Conservation (phyloP, 192 early-diverging fungal genomes). For the Obelidium mucronatum region DNA sequence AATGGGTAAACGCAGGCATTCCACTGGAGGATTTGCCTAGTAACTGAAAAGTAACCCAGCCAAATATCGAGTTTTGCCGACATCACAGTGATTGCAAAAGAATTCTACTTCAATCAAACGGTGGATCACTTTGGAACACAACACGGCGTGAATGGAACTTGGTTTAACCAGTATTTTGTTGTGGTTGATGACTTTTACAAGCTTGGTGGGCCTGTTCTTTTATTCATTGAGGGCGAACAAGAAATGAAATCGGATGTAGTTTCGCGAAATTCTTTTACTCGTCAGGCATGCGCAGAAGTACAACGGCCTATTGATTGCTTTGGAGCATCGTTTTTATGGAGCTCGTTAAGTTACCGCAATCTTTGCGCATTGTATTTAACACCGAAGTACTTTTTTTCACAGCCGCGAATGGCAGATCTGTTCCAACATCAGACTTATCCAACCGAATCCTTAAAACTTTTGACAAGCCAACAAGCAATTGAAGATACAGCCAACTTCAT, state of each 20-base stretch:
- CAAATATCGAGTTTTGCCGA: too few relatives aligned
- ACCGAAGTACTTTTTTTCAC: too few relatives aligned
- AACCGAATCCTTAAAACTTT: neutral
- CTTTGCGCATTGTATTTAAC: too few relatives aligned
- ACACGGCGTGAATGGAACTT: neutral
- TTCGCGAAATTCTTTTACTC: neutral
- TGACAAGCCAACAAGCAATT: slow-evolving; percentile 26
- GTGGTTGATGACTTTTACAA: slow-evolving; percentile 22
- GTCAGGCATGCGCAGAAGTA: slow-evolving; percentile 11
- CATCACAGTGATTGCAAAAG: too few relatives aligned
- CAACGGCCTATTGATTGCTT: slow-evolving; percentile 5
- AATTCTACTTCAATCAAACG: slow-evolving; percentile 24
- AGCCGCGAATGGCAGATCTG: slow-evolving; percentile 8
- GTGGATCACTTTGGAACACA: slow-evolving; percentile 27
- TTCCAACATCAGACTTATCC: slow-evolving; percentile 29
- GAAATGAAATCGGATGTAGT: neutral
- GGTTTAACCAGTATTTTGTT: slow-evolving; percentile 12
- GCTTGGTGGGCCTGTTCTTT: slow-evolving; percentile 21
- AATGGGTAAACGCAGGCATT: too few relatives aligned
- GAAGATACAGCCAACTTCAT: slow-evolving; percentile 25
- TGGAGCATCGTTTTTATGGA: slow-evolving; percentile 29
- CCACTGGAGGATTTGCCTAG: too few relatives aligned
- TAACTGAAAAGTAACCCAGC: too few relatives aligned
- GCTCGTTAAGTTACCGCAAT: too few relatives aligned
- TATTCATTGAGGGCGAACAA: slow-evolving; percentile 14